Evolutionary conservation across 208 protist species (phyloP).

Genomic region (Leptomonas pyrrhocoris): DNA sequence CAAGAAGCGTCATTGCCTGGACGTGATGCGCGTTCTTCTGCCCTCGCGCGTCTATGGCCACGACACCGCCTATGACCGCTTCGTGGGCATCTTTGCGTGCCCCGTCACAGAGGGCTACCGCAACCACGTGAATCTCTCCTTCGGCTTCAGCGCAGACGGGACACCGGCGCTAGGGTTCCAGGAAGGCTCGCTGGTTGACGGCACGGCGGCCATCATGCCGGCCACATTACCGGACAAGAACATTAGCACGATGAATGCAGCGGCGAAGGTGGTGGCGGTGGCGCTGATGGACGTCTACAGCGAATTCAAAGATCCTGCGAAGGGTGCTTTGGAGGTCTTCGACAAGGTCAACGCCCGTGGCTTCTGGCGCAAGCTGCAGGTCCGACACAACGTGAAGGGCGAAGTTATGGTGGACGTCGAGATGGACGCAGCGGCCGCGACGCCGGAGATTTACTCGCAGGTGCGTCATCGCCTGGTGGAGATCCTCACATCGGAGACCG

Average conservation of each 20-base stretch:
- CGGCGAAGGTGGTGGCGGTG: constrained; percentile 59
- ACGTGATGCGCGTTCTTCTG: constrained; percentile 56
- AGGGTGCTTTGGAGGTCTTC: constrained; percentile 57
- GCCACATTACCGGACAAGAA: constrained; percentile 45
- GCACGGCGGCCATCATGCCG: constrained; percentile 61
- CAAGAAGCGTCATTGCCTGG: constrained; percentile 76
- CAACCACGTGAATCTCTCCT: constrained; percentile 92
- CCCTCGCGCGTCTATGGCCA: constrained; percentile 35
- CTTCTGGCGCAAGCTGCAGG: constrained; percentile 91
- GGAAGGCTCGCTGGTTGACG: constrained; percentile 80
- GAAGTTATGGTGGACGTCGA: constrained; percentile 88
- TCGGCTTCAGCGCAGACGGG: constrained; percentile 68
- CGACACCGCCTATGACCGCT: constrained; percentile 42
- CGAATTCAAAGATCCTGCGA: constrained; percentile 36
- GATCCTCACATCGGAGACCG: constrained; percentile 23
- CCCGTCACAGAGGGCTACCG: constrained; percentile 84
- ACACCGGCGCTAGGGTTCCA: constrained; percentile 65
- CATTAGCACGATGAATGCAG: constrained; percentile 66
- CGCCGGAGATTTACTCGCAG: constrained; percentile 34
- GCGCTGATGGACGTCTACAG: constrained; percentile 52
- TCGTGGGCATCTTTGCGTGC: constrained; percentile 73
- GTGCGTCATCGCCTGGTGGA: constrained; percentile 50
- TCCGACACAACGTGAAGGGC: constrained; percentile 87
- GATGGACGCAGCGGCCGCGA: constrained; percentile 48
- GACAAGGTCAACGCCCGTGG: constrained; percentile 80